Evolutionary conservation across 768 basidiomycete species (phyloP).

Genomic region (Suillus subaureus): DNA sequence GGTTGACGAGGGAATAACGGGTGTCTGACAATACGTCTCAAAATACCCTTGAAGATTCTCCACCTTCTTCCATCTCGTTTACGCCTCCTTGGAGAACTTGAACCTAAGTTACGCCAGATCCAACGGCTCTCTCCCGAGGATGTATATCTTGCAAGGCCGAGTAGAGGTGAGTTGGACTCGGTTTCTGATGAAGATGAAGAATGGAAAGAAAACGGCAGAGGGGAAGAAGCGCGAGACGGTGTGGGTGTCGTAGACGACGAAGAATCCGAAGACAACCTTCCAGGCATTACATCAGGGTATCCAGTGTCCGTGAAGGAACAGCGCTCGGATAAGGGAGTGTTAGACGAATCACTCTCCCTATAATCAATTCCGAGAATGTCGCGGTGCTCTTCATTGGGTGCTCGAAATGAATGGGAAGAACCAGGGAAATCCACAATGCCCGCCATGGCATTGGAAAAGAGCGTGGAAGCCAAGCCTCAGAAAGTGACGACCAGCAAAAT

Average conservation of each 20-base stretch:
- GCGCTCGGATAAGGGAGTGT: constrained; percentile 15
- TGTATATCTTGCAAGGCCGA: constrained; percentile 30
- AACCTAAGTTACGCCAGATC: constrained; percentile 56
- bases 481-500: background rate
- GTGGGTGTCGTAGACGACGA: constrained; percentile 48
- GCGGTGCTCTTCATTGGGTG: constrained; percentile 41
- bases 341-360: constrained; percentile 31
- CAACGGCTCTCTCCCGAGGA: constrained; percentile 50
- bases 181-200: constrained; percentile 62
- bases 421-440: constrained; percentile 15
- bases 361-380: constrained; percentile 50
- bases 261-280: constrained; percentile 30
- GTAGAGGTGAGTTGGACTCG: constrained; percentile 53
- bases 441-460: constrained; percentile 22
- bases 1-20: constrained; percentile 82
- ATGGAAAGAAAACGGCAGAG: constrained; percentile 55
- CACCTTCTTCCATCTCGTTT: constrained; percentile 48
- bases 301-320: constrained; percentile 11
- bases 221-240: constrained; percentile 65
- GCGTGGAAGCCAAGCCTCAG: constrained; percentile 11
- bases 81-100: constrained; percentile 50
- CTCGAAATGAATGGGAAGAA: constrained; percentile 18
- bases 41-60: constrained; percentile 55
- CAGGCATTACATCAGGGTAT: constrained; percentile 29
- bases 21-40: constrained; percentile 62